These are phyloP conservation scores for Globisporangium mamillatum DNA, from an alignment of 352 stramenopile genomes.

Conservation along the genomic window DNA sequence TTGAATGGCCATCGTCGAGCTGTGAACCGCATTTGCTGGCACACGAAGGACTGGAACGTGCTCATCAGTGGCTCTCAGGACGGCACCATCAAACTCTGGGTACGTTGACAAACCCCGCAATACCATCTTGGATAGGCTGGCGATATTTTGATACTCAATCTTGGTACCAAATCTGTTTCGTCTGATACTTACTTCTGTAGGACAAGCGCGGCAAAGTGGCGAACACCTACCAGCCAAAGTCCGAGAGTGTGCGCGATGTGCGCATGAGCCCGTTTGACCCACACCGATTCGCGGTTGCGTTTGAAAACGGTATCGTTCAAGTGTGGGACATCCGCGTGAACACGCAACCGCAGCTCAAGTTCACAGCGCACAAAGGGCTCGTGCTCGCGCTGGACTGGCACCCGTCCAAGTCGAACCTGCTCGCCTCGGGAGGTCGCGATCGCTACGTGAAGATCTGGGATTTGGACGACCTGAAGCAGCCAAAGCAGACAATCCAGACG, in stretches of 20 bases:
- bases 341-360: slow-evolving; percentile 75
- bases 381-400: slow-evolving; percentile 86
- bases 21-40: slow-evolving; percentile 89
- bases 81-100: slow-evolving; percentile 86
- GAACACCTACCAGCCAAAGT: slow-evolving; percentile 82
- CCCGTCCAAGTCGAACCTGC: slow-evolving; percentile 51
- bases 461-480: slow-evolving; percentile 62
- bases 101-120: slow-evolving; percentile 18
- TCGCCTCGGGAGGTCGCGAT: slow-evolving; percentile 81
- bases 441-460: slow-evolving; percentile 89
- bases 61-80: slow-evolving; percentile 87
- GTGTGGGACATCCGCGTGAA: slow-evolving; percentile 88
- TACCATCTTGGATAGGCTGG: not conserved
- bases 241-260: slow-evolving; percentile 83
- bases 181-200: slow-evolving; percentile 22
- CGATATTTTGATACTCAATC: not conserved
- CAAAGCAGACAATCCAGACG: slow-evolving; percentile 81
- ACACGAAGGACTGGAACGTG: slow-evolving; percentile 72
- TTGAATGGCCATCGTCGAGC: slow-evolving; percentile 77
- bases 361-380: slow-evolving; percentile 84
- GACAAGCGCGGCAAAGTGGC: slow-evolving; percentile 76
- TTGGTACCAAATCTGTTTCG: not conserved
- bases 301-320: slow-evolving; percentile 86
- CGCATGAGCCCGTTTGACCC: slow-evolving; percentile 71
- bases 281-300: slow-evolving; percentile 77